phyloP scores from a whole-genome alignment of 1,139 yeast genomes.

The Magnusiomyces fungicola region DNA sequence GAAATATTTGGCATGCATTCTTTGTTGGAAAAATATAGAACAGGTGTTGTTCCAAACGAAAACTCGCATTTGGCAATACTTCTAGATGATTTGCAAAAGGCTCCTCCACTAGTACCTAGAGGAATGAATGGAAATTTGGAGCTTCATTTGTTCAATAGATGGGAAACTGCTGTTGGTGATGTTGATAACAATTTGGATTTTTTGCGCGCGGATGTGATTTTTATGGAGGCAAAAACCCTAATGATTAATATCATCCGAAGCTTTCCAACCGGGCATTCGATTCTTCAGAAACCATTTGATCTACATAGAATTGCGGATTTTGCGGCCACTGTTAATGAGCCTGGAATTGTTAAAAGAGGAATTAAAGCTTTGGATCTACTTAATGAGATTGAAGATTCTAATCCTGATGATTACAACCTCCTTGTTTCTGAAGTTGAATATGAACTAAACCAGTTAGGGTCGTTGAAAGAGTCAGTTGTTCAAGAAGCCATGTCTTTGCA shows the following conservation, averaged over 20 bases:
- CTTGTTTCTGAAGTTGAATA: conserved; percentile 33
- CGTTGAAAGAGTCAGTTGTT: conserved; percentile 32
- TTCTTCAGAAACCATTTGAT: conserved; percentile 28
- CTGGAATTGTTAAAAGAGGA: conserved; percentile 33
- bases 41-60: conserved; percentile 18
- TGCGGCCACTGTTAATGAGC: conserved; percentile 31
- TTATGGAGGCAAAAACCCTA: conserved; percentile 35
- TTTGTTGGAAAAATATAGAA: conserved; percentile 31
- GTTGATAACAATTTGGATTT: conserved; percentile 30
- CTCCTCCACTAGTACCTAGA: conserved; percentile 32
- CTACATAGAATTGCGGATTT: conserved; percentile 30
- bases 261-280: conserved; percentile 30
- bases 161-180: conserved; percentile 35
- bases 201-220: conserved; percentile 33
- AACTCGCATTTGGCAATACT: conserved; percentile 27
- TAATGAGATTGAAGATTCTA: conserved; percentile 28
- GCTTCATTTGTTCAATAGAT: conserved; percentile 32
- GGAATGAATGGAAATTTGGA: conserved; percentile 31
- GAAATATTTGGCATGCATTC: conserved; percentile 36
- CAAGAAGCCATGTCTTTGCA: conserved; percentile 32
- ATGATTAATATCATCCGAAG: conserved; percentile 35
- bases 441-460: conserved; percentile 34
- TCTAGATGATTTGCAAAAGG: conserved; percentile 31
- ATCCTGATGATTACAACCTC: conserved; percentile 29
- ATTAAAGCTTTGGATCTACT: conserved; percentile 32